A percentile compares a stretch with the other conserved stretches of the same genome.
These are phyloP conservation scores for Oryza nivara DNA, from an alignment of 176 grass and related monocot species.

Conservation along the genomic window DNA sequence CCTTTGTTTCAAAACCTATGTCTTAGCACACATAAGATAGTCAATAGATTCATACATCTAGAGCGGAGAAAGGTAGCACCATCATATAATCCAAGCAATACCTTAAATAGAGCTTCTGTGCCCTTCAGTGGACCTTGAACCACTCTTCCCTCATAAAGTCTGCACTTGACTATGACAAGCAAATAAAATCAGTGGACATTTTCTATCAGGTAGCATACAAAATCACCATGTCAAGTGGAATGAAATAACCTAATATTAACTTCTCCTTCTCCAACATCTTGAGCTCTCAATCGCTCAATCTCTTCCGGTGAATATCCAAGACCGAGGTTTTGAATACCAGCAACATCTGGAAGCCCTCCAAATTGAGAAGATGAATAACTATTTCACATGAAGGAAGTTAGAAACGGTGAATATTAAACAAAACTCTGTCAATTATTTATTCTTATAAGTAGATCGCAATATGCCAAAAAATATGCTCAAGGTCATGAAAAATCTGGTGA, in stretches of 20 bases:
- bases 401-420: constrained; percentile 8
- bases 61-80: constrained; percentile 20
- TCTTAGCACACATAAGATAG: constrained; percentile 54
- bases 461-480: constrained; percentile 3
- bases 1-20: constrained; percentile 69
- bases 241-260: constrained; percentile 86
- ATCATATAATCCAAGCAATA: constrained; percentile 36
- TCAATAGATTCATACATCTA: constrained; percentile 47
- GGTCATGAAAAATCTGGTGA: constrained; percentile 17
- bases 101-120: constrained; percentile 78
- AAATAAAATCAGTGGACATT: constrained; percentile 45
- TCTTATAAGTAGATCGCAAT: constrained; percentile 1
- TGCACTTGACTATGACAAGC: constrained; percentile 59
- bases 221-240: constrained; percentile 16
- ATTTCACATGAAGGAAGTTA: constrained; percentile 40
- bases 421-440: constrained; percentile 7
- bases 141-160: constrained; percentile 94
- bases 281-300: constrained; percentile 64
- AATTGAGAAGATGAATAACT: constrained; percentile 88
- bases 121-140: constrained; percentile 72
- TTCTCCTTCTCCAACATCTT: constrained; percentile 92
- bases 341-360: constrained; percentile 57
- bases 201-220: background rate
- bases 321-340: constrained; percentile 48
- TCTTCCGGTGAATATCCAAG: constrained; percentile 65